Conservation (phyloP, 176 grass and related monocot genomes). For the Puccinellia tenuiflora region DNA sequence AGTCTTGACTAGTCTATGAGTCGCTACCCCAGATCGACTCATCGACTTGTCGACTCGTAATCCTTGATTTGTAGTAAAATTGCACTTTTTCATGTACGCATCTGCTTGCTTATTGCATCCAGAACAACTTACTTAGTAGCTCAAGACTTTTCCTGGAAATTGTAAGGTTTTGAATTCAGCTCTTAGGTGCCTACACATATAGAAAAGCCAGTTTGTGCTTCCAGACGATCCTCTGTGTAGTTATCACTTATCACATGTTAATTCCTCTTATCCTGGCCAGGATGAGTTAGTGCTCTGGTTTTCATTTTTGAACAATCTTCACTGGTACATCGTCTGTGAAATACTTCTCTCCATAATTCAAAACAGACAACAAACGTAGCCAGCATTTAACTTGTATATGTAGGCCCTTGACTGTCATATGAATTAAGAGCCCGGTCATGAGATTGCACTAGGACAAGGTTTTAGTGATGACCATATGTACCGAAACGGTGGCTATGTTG, state of each 20-base stretch:
- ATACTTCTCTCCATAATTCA: not conserved
- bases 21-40: no score
- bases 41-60: no score
- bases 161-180: not conserved
- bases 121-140: not conserved
- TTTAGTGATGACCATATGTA: not conserved
- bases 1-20: no score
- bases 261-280: not conserved
- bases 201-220: not conserved
- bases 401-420: not conserved
- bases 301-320: not conserved
- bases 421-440: not conserved
- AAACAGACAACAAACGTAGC: not conserved
- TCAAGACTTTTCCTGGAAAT: not conserved
- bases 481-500: not conserved
- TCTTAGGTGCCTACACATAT: slow-evolving; percentile 7
- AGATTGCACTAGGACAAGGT: not conserved
- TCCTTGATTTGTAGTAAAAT: no score
- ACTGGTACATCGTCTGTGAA: not conserved
- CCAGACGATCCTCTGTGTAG: not conserved
- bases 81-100: not conserved
- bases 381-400: not conserved
- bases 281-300: not conserved
- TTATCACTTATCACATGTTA: not conserved
- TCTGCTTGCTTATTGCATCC: not conserved